Evolutionary conservation across 352 stramenopile species (phyloP), one percentile per base, ranked within the genome.

Genomic region (Globisporangium mamillatum): DNA sequence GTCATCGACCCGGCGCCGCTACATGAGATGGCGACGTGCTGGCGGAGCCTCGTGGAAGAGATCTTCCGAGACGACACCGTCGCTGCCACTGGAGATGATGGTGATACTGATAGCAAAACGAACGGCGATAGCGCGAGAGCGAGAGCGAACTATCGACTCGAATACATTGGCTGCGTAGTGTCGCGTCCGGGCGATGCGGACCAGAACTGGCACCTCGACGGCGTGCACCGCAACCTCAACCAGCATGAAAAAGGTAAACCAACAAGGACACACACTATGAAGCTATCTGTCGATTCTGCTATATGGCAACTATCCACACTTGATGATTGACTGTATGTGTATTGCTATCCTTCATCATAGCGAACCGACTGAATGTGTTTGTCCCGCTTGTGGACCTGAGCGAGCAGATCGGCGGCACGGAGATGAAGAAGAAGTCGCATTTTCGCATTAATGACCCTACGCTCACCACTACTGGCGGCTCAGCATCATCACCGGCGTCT

Each of bases 141-240:
- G 20, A 14, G n/a, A 20, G 32, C 34, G 34, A 62, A 62, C 41
- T 69, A 66, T n/a, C 72, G 75, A 16, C 83, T 91, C 44, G 84
- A 93, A 67, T 93, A 92, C 63, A 70, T 90, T 63, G 85, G 85
- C 5, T 93, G 85, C 55, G 85, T 93, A 18, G 63, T 93, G 1
- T 82, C 85, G 0, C 73, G 79, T 59, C 83, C 85, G 2, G 83
- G 79, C 24, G 85, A 93, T 59, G 41, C 8, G 0, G 75, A 86
- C 67, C 85, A 93, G 70, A 93, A 93, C 75, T 93, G 85, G 85
- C 85, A 93, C 64, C 74, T 93, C 22, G 85, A 93, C 68, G 85
- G 85, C 34, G 81, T 93, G 54, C 83, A 93, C 41, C 72, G 72
- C n/a, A 80, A 86, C 53, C 66, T 77, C 20, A 61, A 72, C 10